These are phyloP conservation scores for Puccinellia tenuiflora DNA, from an alignment of 176 grass and related monocot species.

Conservation along the genomic window DNA sequence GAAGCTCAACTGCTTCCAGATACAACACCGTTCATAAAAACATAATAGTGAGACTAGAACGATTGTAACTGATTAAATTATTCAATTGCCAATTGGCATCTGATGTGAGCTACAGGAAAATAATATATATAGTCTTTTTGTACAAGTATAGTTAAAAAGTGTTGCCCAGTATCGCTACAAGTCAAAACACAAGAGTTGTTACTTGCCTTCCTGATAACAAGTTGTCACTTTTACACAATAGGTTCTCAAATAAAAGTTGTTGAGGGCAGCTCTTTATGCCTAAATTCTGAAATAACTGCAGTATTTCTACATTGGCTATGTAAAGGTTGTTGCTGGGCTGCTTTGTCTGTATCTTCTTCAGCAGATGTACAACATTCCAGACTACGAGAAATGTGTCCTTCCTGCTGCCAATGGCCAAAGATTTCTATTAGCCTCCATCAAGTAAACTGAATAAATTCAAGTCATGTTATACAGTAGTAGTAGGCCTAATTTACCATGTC, in stretches of 20 bases:
- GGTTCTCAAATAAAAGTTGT: neutral
- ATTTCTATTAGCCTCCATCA: neutral
- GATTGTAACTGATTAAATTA: neutral
- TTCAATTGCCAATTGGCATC: neutral
- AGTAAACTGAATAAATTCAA: neutral
- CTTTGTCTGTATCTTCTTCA: neutral
- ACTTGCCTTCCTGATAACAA: neutral
- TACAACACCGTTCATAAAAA: neutral
- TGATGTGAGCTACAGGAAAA: neutral
- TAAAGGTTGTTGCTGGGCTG: neutral
- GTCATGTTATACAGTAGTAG: neutral
- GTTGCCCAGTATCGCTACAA: neutral
- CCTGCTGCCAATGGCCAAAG: neutral
- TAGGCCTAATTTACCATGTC: neutral
- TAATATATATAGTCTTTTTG: neutral
- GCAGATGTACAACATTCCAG: neutral
- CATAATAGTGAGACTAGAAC: neutral
- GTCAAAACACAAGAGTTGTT: neutral
- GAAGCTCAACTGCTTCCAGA: neutral
- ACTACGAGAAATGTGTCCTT: neutral
- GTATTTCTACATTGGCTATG: neutral
- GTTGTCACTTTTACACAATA: neutral
- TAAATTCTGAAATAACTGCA: neutral
- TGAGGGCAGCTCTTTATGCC: neutral
- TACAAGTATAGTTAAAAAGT: neutral